These are phyloP conservation scores for Solanum chiquidenum DNA, from an alignment of 257 asterid species.

Conservation along the genomic window DNA sequence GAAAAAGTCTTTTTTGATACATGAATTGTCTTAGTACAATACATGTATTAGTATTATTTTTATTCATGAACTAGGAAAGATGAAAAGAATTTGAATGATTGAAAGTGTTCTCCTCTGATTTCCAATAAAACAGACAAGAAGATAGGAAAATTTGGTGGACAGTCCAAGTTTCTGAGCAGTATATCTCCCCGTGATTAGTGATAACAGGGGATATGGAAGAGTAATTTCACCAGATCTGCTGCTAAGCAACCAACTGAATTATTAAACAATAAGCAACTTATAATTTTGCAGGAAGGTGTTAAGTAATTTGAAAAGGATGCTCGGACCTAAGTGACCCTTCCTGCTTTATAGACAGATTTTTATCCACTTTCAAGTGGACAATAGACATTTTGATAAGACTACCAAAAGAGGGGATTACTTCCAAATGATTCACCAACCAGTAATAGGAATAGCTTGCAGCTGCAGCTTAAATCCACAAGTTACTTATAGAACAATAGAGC, in stretches of 20 bases:
- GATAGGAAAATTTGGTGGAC: neutral
- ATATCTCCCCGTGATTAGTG: neutral
- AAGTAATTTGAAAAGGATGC: neutral
- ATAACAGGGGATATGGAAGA: neutral
- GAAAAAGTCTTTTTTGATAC: neutral
- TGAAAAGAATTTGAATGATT: neutral
- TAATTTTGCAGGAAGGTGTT: neutral
- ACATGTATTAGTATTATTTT: neutral
- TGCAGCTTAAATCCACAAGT: neutral
- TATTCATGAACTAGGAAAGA: neutral
- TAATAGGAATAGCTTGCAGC: neutral
- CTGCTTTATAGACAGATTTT: neutral
- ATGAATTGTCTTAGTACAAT: neutral
- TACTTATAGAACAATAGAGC: neutral
- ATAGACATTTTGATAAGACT: neutral
- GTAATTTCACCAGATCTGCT: neutral
- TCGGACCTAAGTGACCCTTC: neutral
- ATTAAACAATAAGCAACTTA: neutral
- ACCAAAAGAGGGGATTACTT: neutral
- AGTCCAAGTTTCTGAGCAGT: neutral
- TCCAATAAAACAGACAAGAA: neutral
- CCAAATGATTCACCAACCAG: neutral
- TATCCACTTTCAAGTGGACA: neutral
- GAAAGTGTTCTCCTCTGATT: neutral
- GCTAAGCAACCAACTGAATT: neutral